Conservation (phyloP, 2,329 filamentous ascomycete genomes). For the Trichophyton schoenleinii region DNA sequence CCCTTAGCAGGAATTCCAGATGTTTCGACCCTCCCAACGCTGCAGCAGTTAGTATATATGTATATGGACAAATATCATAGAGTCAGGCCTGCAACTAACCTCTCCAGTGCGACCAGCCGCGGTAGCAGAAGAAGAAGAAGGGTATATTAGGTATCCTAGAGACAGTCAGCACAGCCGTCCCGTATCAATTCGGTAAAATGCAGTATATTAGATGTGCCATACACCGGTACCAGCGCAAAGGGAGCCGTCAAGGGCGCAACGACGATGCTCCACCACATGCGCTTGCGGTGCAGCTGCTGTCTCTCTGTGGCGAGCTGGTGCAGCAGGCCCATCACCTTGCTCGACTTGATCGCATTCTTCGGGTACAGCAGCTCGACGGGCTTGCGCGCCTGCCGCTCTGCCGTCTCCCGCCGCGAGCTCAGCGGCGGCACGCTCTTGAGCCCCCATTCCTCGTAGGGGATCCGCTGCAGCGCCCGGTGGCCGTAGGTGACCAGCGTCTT, state of each 20-base stretch:
- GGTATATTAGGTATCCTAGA: constrained; percentile 77
- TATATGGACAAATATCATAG: neutral
- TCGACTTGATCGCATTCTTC: constrained; percentile 50
- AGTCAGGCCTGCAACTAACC: constrained; percentile 24
- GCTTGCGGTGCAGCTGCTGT: constrained; percentile 61
- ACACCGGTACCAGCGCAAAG: constrained; percentile 76
- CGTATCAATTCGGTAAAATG: neutral
- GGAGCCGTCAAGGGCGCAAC: constrained; percentile 75
- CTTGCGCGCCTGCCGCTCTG: constrained; percentile 50
- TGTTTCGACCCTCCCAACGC: constrained; percentile 76
- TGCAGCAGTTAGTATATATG: constrained; percentile 11
- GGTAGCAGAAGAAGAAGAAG: constrained; percentile 89
- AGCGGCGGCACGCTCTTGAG: constrained; percentile 86
- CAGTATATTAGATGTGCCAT: constrained; percentile 27
- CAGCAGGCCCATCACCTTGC: constrained; percentile 54
- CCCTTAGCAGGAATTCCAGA: constrained; percentile 64
- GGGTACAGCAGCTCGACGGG: constrained; percentile 61
- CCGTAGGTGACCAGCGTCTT: constrained; percentile 74
- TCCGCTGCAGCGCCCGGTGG: constrained; percentile 70
- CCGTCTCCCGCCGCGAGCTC: constrained; percentile 51
- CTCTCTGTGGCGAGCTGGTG: constrained; percentile 63
- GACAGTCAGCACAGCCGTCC: neutral
- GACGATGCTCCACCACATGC: constrained; percentile 66
- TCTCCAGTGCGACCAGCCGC: constrained; percentile 81
- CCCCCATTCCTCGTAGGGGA: constrained; percentile 96